phyloP scores from a whole-genome alignment of 495 filamentous ascomycete species.

The Aspergillus incahuasiensis region DNA sequence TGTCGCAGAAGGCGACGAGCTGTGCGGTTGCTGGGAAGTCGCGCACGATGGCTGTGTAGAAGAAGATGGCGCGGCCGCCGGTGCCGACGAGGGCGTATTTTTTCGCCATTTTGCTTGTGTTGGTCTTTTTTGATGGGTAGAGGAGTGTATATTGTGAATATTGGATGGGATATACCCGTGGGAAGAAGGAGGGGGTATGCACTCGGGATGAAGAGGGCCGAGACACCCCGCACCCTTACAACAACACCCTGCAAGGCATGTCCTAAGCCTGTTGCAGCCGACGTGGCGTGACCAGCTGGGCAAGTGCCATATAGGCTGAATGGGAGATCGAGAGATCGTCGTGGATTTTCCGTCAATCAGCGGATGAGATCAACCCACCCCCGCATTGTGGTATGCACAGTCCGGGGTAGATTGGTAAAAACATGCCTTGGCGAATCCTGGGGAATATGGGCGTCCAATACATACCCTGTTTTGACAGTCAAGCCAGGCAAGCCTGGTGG shows the following conservation, averaged over 20 bases:
- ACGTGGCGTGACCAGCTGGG: background rate
- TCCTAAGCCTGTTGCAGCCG: background rate
- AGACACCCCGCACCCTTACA: background rate
- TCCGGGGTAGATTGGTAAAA: background rate
- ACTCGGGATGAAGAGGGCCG: background rate
- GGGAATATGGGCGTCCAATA: background rate
- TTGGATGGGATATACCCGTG: no score
- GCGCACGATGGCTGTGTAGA: conserved; percentile 49
- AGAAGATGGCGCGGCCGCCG: conserved; percentile 40
- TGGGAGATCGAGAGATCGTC: background rate
- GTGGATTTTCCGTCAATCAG: conserved; percentile 5
- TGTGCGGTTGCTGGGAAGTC: conserved; percentile 43
- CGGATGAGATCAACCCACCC: background rate
- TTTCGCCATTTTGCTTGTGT: conserved; percentile 4
- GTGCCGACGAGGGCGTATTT: conserved; percentile 33
- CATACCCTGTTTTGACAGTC: background rate
- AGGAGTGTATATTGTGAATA: no score
- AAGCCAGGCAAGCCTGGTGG: background rate
- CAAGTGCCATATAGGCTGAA: conserved; percentile 2
- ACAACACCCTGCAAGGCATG: background rate
- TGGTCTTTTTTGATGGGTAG: background rate
- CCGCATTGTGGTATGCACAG: background rate
- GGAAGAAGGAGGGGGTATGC: background rate
- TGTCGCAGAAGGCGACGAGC: conserved; percentile 45
- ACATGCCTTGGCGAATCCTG: background rate